These are phyloP conservation scores for Arthrocladium fulminans DNA, from an alignment of 2,329 filamentous ascomycete genomes.

Conservation along the genomic window DNA sequence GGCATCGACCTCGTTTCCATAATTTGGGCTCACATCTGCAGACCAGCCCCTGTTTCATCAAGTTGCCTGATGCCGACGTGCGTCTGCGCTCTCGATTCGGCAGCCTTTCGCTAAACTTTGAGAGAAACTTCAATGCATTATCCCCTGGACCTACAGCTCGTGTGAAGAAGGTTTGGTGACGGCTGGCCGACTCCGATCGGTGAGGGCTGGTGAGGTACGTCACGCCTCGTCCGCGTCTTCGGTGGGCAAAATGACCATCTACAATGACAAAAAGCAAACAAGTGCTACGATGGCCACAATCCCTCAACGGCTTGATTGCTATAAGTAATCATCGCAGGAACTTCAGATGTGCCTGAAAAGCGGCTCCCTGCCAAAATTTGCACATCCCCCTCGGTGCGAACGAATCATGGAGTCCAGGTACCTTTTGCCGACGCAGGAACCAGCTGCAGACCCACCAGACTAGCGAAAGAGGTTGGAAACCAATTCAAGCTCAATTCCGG, in stretches of 20 bases:
- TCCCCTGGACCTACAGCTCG: no score
- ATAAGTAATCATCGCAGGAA: neutral
- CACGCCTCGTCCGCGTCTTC: no score
- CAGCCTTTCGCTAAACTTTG: no score
- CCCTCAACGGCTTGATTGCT: neutral
- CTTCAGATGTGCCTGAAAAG: neutral
- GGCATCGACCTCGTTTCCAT: neutral
- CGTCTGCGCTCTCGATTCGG: neutral
- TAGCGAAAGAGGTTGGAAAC: neutral
- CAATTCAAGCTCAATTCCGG: neutral
- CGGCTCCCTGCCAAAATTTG: neutral
- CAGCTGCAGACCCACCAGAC: neutral
- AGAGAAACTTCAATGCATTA: no score
- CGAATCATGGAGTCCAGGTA: constrained; percentile 1
- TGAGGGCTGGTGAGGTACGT: no score
- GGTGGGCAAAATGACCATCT: no score
- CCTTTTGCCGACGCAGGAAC: neutral
- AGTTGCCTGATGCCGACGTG: neutral
- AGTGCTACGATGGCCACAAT: no score
- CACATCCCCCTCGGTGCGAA: neutral
- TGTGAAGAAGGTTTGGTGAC: no score
- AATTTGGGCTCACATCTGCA: neutral
- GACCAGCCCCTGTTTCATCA: neutral
- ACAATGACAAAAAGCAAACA: no score
- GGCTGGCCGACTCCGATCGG: no score